These are phyloP conservation scores for Candida arabinofermentans DNA, from an alignment of 805 yeast species.

Conservation along the genomic window DNA sequence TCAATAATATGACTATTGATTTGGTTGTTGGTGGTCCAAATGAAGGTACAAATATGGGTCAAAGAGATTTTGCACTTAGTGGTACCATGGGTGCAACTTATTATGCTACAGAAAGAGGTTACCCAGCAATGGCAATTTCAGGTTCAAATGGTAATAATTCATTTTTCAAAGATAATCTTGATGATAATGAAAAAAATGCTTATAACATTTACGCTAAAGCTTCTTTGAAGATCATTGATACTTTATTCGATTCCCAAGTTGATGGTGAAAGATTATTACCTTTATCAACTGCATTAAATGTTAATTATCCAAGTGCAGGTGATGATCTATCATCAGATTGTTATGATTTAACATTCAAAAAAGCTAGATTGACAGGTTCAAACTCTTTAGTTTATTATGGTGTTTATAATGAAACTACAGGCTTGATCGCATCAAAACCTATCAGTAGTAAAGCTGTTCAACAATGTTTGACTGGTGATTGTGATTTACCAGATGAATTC, in stretches of 20 bases:
- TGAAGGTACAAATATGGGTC: constrained; percentile 46
- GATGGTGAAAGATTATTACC: constrained; percentile 38
- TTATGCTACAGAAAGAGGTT: constrained; percentile 43
- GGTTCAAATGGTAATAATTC: constrained; percentile 48
- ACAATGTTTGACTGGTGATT: constrained; percentile 39
- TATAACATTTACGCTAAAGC: constrained; percentile 42
- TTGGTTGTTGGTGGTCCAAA: constrained; percentile 51
- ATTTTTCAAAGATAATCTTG: constrained; percentile 42
- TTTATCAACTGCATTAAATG: constrained; percentile 41
- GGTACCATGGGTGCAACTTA: constrained; percentile 53
- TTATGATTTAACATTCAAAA: constrained; percentile 38
- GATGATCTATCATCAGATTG: constrained; percentile 35
- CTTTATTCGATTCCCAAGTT: constrained; percentile 36
- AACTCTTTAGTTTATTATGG: constrained; percentile 31
- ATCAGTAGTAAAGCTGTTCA: constrained; percentile 19
- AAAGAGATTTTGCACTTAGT: constrained; percentile 38
- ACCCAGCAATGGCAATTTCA: constrained; percentile 49
- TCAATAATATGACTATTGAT: constrained; percentile 41
- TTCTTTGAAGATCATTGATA: constrained; percentile 37
- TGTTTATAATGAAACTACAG: constrained; percentile 38
- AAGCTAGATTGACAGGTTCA: constrained; percentile 44
- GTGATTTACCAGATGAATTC: constrained; percentile 41
- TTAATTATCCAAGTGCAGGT: constrained; percentile 46
- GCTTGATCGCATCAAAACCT: constrained; percentile 20
- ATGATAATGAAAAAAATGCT: constrained; percentile 37